These are phyloP conservation scores for Scedosporium dehoogii DNA, from an alignment of 2,329 filamentous ascomycete genomes.

Conservation along the genomic window DNA sequence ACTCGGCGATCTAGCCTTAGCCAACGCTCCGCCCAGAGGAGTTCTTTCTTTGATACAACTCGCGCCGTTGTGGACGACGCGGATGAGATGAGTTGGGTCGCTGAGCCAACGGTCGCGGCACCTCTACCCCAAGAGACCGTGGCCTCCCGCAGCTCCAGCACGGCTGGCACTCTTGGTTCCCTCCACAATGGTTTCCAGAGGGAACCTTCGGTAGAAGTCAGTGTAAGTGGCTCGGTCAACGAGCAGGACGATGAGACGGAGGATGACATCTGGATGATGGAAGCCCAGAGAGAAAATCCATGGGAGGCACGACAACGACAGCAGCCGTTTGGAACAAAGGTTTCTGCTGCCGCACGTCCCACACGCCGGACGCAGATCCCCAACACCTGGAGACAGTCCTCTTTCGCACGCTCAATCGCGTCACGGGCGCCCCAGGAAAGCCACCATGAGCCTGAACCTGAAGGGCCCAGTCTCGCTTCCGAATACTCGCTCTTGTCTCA, in stretches of 20 bases:
- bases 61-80: conserved; percentile 14
- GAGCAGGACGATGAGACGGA: conserved; percentile 29
- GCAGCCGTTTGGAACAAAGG: neutral
- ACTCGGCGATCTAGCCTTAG: conserved; percentile 12
- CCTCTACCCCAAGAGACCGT: neutral
- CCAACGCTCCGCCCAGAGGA: neutral
- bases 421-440: neutral
- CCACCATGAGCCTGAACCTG: neutral
- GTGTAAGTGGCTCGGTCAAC: conserved; percentile 4
- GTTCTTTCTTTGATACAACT: conserved; percentile 1
- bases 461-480: conserved; percentile 15
- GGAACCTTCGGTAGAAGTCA: conserved; percentile 4
- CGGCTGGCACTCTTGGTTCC: conserved; percentile 7
- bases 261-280: conserved; percentile 46
- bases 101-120: conserved; percentile 10
- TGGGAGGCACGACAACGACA: neutral
- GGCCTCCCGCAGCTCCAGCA: conserved; percentile 6
- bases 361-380: conserved; percentile 1
- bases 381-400: conserved; percentile 3
- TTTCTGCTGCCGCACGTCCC: neutral
- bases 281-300: conserved; percentile 39
- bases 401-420: neutral
- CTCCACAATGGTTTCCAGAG: conserved; percentile 2
- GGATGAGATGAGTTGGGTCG: conserved; percentile 35
- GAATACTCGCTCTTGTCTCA: conserved; percentile 35